These are phyloP conservation scores for Salvia rosmarinus DNA, from an alignment of 257 asterid genomes.

Conservation along the genomic window DNA sequence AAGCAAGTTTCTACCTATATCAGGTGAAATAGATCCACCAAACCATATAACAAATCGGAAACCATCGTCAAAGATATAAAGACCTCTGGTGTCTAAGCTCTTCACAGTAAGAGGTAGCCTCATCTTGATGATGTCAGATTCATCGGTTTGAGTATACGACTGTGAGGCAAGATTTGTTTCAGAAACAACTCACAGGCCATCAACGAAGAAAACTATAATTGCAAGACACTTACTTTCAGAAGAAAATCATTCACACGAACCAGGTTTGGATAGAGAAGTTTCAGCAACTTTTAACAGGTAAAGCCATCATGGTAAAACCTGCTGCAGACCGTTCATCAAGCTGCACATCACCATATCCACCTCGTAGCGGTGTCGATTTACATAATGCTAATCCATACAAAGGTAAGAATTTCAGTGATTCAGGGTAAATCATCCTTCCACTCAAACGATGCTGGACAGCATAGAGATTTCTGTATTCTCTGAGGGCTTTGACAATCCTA, in stretches of 20 bases:
- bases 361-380: conserved; percentile 77
- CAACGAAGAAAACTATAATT: conserved; percentile 16
- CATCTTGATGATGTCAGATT: conserved; percentile 50
- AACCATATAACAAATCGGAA: conserved; percentile 85
- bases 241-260: conserved; percentile 63
- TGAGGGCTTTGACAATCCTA: conserved; percentile 76
- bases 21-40: conserved; percentile 78
- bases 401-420: conserved; percentile 67
- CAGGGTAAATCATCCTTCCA: conserved; percentile 86
- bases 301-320: conserved; percentile 71
- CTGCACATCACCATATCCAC: conserved; percentile 80
- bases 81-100: conserved; percentile 81
- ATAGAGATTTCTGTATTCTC: conserved; percentile 86
- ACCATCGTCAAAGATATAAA: conserved; percentile 83
- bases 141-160: conserved; percentile 50
- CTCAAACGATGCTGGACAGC: conserved; percentile 82
- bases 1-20: conserved; percentile 62
- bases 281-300: conserved; percentile 68
- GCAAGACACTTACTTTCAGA: conserved; percentile 45
- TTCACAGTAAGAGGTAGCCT: conserved; percentile 70
- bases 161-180: conserved; percentile 35
- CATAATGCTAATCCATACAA: conserved; percentile 67
- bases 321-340: conserved; percentile 67
- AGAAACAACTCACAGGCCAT: conserved; percentile 24
- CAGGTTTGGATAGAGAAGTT: conserved; percentile 70